These are phyloP conservation scores for Fusarium nurragi DNA, from an alignment of 2,329 filamentous ascomycete genomes.

Conservation along the genomic window DNA sequence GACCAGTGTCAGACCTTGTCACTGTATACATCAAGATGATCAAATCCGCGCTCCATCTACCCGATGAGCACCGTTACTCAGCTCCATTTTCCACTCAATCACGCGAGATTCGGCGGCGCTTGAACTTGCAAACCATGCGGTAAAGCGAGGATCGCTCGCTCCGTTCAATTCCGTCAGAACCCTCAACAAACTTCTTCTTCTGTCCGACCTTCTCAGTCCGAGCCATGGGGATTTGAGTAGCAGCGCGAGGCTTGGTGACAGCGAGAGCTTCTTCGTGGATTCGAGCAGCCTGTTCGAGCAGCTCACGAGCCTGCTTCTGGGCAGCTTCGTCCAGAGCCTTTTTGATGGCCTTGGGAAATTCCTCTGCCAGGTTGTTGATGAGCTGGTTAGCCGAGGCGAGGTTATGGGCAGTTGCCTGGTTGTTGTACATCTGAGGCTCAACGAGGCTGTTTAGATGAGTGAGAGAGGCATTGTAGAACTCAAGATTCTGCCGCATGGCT, in stretches of 20 bases:
- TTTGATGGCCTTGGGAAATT: conserved; percentile 41
- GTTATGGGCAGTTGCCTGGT: conserved; percentile 36
- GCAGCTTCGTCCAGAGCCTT: conserved; percentile 41
- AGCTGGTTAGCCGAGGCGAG: conserved; percentile 32
- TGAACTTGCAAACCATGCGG: conserved; percentile 26
- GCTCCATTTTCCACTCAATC: background rate
- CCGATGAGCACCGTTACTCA: background rate
- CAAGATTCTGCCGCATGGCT: conserved; percentile 42
- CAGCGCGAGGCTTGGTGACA: conserved; percentile 4
- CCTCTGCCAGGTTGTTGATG: conserved; percentile 40
- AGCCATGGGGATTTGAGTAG: background rate
- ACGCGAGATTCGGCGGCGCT: conserved; percentile 16
- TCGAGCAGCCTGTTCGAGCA: conserved; percentile 31
- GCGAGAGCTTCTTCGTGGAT: conserved; percentile 35
- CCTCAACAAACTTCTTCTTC: conserved; percentile 5
- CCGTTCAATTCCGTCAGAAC: background rate
- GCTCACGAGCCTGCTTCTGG: conserved; percentile 15
- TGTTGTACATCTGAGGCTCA: conserved; percentile 32
- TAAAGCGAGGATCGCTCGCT: conserved; percentile 17
- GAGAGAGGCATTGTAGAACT: conserved; percentile 37
- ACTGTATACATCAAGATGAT: conserved; percentile 4
- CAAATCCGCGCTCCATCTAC: background rate
- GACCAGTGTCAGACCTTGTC: background rate
- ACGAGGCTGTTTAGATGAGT: conserved; percentile 33
- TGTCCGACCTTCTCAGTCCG: background rate